Evolutionary conservation across 2,329 filamentous ascomycete species (phyloP), one percentile per base, ranked within the genome.

Genomic region (Colletotrichum sansevieriae): DNA sequence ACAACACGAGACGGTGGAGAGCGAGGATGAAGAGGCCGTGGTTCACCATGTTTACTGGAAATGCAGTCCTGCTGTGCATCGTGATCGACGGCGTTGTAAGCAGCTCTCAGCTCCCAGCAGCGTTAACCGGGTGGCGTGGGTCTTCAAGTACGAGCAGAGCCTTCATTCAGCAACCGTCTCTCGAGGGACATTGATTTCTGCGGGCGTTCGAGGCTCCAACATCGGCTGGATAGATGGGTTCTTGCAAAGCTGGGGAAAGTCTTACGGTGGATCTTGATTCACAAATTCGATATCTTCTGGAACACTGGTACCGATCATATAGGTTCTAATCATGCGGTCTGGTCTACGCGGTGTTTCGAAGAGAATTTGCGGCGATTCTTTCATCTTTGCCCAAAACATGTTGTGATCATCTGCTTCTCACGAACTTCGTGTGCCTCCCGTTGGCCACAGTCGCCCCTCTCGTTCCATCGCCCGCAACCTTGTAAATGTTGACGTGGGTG

Each of bases 361-460:
- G 25, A 12, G 29, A 3, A 5, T 6, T 35, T 1, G n/a, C n/a
- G 18, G 15, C 9, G 15, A 5, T 13, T 29, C 3, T 10, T 51
- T 15, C 22, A 9, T 51, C 13, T 4, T 1, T 20, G 4, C 15
- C 13, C 2, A 7, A 9, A 12, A 10, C 2, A 9, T 20, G 10
- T n/a, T 13, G 2, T 7, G 20, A 11, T 56, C 15, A 65, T 44
- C 61, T 63, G 51, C 65, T 63, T 6, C 70, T 43, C 54, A 72
- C 70, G 20, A 71, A 72, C 65, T 72, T 72, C 2, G 70, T 72
- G 63, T 72, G 70, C 15, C 70, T 65, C 33, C 68, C 70, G 18
- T 44, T 65, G 0, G 68, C 65, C n/a, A 72, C 68, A 4, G 58
- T 61, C 3, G 60, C 65, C 4, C 65, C 70, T 25, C 70, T 62